These are phyloP conservation scores for Cyclotella kingstonii DNA, from an alignment of 108 stramenopile genomes.

Conservation along the genomic window DNA sequence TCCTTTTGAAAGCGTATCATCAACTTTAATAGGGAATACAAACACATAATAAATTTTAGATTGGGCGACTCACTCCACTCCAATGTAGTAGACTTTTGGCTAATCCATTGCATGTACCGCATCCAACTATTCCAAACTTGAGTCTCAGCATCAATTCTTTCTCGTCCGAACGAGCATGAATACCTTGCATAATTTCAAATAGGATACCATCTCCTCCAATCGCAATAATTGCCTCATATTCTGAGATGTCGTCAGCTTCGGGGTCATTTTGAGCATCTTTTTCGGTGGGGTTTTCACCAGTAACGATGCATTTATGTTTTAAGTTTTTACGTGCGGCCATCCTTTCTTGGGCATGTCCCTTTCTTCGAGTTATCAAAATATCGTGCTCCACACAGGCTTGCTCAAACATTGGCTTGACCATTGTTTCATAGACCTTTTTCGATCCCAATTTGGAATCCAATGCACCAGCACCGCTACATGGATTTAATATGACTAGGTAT, in stretches of 20 bases:
- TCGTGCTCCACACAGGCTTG: slow-evolving; percentile 68
- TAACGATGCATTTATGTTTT: background rate
- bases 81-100: slow-evolving; percentile 60
- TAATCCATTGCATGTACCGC: slow-evolving; percentile 86
- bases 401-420: slow-evolving; percentile 69
- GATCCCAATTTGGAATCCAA: slow-evolving; percentile 43
- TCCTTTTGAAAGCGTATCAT: slow-evolving; percentile 10
- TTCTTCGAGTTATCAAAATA: slow-evolving; percentile 45
- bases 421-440: slow-evolving; percentile 35
- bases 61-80: slow-evolving; percentile 26
- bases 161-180: slow-evolving; percentile 49
- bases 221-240: slow-evolving; percentile 67
- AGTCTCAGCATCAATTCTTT: slow-evolving; percentile 39
- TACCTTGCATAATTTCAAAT: slow-evolving; percentile 79
- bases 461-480: slow-evolving; percentile 54
- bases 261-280: slow-evolving; percentile 22
- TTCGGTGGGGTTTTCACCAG: background rate
- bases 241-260: slow-evolving; percentile 43
- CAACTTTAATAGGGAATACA: no score
- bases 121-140: slow-evolving; percentile 71
- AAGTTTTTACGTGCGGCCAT: slow-evolving; percentile 25
- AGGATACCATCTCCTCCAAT: slow-evolving; percentile 87
- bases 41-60: no score
- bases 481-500: slow-evolving; percentile 79
- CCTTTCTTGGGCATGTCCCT: slow-evolving; percentile 69